phyloP scores from a whole-genome alignment of 352 stramenopile species.

The Albugo laibachii region DNA sequence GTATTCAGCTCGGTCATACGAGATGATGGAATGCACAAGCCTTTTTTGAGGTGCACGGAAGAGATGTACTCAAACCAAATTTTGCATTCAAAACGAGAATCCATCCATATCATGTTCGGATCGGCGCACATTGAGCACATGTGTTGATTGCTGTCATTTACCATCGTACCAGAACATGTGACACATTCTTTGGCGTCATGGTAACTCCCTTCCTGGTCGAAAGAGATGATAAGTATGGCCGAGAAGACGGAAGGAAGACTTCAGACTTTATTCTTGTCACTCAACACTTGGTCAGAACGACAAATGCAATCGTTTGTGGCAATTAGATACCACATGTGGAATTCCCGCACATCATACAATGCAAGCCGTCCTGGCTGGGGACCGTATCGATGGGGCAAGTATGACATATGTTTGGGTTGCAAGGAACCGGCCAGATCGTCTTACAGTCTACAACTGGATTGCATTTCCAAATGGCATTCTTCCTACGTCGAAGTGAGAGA shows the following conservation, averaged over 20 bases:
- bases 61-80: constrained; percentile 11
- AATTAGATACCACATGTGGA: constrained; percentile 26
- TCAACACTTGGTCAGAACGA: constrained; percentile 17
- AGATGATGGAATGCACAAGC: no score
- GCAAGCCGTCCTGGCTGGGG: constrained; percentile 17
- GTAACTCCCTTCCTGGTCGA: constrained; percentile 20
- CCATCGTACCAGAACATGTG: constrained; percentile 19
- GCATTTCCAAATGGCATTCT: no score
- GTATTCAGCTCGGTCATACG: constrained; percentile 4
- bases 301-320: constrained; percentile 27
- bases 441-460: constrained; percentile 9
- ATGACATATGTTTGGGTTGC: constrained; percentile 21
- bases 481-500: no score
- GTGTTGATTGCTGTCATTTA: constrained; percentile 15
- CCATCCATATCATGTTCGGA: constrained; percentile 14
- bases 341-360: constrained; percentile 35
- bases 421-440: constrained; percentile 41
- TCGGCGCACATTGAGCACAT: constrained; percentile 34
- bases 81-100: constrained; percentile 29
- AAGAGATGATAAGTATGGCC: neutral
- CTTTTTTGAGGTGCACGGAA: no score
- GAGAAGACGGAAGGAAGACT: neutral
- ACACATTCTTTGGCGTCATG: constrained; percentile 45
- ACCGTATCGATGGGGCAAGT: constrained; percentile 17
- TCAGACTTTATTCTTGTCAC: constrained; percentile 26